Base-by-base conservation (phyloP, 441 rosid species). In the Erodium moschatum region DNA sequence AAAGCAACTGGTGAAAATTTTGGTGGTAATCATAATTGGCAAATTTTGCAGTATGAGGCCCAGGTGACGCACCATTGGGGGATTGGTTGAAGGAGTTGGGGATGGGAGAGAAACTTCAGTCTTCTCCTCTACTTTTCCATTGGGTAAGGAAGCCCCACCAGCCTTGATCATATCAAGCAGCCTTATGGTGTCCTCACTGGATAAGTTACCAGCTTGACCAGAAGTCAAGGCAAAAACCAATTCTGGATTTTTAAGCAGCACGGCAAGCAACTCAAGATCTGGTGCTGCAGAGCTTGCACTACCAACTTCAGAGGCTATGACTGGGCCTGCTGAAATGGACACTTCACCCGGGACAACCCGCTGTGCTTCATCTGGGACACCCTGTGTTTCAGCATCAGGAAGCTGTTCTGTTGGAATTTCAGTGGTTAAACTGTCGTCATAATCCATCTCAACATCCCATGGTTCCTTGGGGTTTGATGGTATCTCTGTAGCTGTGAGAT, bases 101-200 rank as follows among this genome's bases (percentile, higher is more conserved):
- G 98, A 92, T 48, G 99, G 99, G 77, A 95, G 98, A 72, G 98
- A 92, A 66, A 90, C 97, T 86, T 88, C 92, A 66, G 85, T 89
- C 78, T 85, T 89, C 77, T 85, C 91, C 76, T 84, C 90, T 52
- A 76, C 83, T 70, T 84, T 76, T 66, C 74, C 82, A 73, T 73
- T 72, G 1, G 81, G 73, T 16, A 79, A 75, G 70, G 78, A 77
- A 70, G 78, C 72, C 61, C 86, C 98, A 69, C 87, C 89, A 50
- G 81, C 75, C 86, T 90, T 92, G 67, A 95, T 90, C 90, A 87
- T 78, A 79, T 95, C 97, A 61, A 95, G 95, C 80, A 95, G 81
- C 84, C 80, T 92, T 80, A 90, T 86, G 19, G 92, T 92, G 44
- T 92, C 92, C 68, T 86, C 83, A 20, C 82, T 72, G 6, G 89